These are phyloP conservation scores for Viola pubescens DNA, from an alignment of 441 rosid genomes.

Conservation along the genomic window DNA sequence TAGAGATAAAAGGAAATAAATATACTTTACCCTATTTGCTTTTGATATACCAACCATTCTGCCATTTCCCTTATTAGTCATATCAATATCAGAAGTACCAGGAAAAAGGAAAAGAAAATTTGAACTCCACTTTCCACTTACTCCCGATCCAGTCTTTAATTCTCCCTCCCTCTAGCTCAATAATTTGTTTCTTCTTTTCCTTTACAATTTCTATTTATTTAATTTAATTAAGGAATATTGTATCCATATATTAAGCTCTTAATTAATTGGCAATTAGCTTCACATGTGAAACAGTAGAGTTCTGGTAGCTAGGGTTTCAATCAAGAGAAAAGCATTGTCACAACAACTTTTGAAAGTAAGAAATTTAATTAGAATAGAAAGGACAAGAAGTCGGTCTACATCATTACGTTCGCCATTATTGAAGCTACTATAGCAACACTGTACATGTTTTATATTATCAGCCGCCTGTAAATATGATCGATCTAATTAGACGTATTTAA, in stretches of 20 bases:
- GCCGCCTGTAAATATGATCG: too few species aligned
- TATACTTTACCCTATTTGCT: too few species aligned
- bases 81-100: conserved; percentile 14
- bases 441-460: neutral
- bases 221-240: too few species aligned
- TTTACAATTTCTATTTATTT: too few species aligned
- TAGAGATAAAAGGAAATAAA: neutral
- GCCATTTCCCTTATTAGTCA: conserved; percentile 13
- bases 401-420: conserved; percentile 3
- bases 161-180: too few species aligned
- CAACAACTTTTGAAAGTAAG: neutral
- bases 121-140: too few species aligned
- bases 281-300: too few species aligned
- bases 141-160: too few species aligned
- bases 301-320: conserved; percentile 6
- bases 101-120: neutral
- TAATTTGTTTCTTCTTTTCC: too few species aligned
- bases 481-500: conserved; percentile 1
- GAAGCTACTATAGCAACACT: conserved; percentile 2
- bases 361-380: neutral
- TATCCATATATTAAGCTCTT: too few species aligned
- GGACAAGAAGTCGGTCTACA: conserved; percentile 10
- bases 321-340: conserved; percentile 1
- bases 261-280: too few species aligned
- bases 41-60: neutral